A percentile compares a stretch with the other conserved stretches of the same genome.
Evolutionary conservation across 768 basidiomycete genomes (phyloP).

Genomic region (Strobilomyces confusus): DNA sequence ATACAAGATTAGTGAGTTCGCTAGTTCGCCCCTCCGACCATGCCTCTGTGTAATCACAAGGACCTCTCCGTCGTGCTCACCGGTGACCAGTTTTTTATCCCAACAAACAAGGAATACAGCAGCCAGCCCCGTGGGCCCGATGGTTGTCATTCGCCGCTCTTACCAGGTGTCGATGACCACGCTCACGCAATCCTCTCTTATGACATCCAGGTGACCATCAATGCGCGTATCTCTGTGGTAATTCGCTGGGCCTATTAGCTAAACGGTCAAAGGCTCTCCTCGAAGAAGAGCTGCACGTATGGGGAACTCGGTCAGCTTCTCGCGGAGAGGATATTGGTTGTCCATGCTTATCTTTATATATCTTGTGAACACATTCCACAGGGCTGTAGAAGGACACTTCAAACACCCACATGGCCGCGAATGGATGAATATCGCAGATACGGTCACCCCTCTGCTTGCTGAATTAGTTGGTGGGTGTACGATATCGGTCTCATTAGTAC

Average conservation of each 20-base stretch:
- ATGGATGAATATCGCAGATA: constrained; percentile 78
- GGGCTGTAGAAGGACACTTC: constrained; percentile 88
- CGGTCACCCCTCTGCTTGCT: constrained; percentile 70
- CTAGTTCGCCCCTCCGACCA: constrained; percentile 4
- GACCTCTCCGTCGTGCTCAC: constrained; percentile 34
- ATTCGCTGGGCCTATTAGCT: constrained; percentile 84
- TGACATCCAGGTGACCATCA: constrained; percentile 39
- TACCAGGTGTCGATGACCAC: background rate
- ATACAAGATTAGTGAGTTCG: constrained; percentile 9
- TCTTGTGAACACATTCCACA: constrained; percentile 29
- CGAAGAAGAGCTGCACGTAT: constrained; percentile 78
- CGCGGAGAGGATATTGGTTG: constrained; percentile 11
- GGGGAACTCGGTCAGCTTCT: constrained; percentile 62
- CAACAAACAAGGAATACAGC: constrained; percentile 49
- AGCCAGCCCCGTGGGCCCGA: constrained; percentile 36
- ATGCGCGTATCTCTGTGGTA: constrained; percentile 90
- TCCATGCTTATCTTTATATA: constrained; percentile 4
- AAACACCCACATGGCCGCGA: constrained; percentile 77
- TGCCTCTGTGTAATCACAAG: constrained; percentile 13
- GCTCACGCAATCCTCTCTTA: constrained; percentile 14
- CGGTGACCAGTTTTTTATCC: constrained; percentile 53
- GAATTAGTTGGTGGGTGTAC: constrained; percentile 69
- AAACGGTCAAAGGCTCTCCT: constrained; percentile 70
- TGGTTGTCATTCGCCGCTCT: constrained; percentile 32
- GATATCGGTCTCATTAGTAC: background rate